Evolutionary conservation across 2,329 filamentous ascomycete genomes (phyloP), one percentile per base, ranked within the genome.

Genomic region (Pseudogymnoascus sp.): DNA sequence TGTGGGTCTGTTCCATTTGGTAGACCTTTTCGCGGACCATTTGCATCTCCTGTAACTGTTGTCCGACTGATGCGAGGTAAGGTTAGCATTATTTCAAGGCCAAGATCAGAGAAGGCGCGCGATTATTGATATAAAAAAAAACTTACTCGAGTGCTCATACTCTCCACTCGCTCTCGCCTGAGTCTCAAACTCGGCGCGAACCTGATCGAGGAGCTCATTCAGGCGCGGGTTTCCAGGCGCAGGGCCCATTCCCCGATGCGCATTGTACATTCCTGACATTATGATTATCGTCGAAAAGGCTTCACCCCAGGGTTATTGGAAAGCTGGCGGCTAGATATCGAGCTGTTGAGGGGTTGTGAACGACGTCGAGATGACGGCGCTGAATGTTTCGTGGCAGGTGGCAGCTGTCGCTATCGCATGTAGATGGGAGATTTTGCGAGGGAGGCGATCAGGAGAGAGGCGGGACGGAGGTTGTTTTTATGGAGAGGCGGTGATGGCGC

Each of bases 11-110:
- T 76, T 99, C 95, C 75, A 99, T 86, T 70, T 90, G 86, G 73
- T 91, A 97, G 65, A 99, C 91, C 77, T 96, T 97, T 74, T 93
- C 89, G 67, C 93, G 84, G 60, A 99, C 91, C 72, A 96, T 84
- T 74, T 96, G 91, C 83, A 97, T 95, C 78, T 99, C 95, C 72
- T 93, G 88, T 68, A 97, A 88, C 75, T 99, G 95, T 60, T 87
- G 85, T 64, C 90, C 87, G 73, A 97, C 95, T 97, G 75, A 40
- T n/a, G 16, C 3, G n/a, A 26, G 26, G 26, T n/a, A 40, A 16
- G 38, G 38, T 40, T 6, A 40, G 38, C 38, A 7, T 7, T n/a
- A 19, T 40, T 19, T 40, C 38, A 40, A 19, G n/a, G 38, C 38
- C 26, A 40, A 10, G 38, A 40, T 40, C 38, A 19, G 38, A 19